phyloP scores from a whole-genome alignment of 306 rosid species.

The Abrus pulchellus region DNA sequence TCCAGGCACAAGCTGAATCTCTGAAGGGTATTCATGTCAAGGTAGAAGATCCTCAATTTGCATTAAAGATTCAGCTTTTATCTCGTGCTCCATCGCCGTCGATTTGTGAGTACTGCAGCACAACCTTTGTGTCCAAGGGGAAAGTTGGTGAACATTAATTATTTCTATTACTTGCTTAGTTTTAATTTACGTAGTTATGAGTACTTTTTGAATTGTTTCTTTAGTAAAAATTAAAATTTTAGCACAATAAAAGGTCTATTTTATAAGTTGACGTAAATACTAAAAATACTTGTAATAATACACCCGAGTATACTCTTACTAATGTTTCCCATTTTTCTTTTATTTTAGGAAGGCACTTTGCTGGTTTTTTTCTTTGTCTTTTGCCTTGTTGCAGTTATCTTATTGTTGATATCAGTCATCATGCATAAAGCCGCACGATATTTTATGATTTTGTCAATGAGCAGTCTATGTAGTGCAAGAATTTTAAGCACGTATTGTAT shows the following conservation, averaged over 20 bases:
- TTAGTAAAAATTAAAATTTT: too few relatives aligned
- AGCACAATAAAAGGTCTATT: too few relatives aligned
- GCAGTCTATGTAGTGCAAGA: too few relatives aligned
- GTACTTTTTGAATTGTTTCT: too few relatives aligned
- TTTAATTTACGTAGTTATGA: background rate
- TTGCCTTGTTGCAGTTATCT: background rate
- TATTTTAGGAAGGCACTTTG: slow-evolving; percentile 40
- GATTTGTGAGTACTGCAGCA: background rate
- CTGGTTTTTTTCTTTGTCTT: slow-evolving; percentile 16
- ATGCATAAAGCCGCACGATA: too few relatives aligned
- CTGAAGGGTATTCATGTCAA: background rate
- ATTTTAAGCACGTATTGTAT: too few relatives aligned
- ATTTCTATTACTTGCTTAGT: background rate
- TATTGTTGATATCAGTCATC: slow-evolving; percentile 8
- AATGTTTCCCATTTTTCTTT: background rate
- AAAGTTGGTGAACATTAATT: slow-evolving; percentile 17
- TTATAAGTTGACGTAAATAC: too few relatives aligned
- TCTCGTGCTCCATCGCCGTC: background rate
- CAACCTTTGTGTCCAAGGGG: slow-evolving; percentile 36
- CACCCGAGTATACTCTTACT: background rate
- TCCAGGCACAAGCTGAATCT: too few relatives aligned
- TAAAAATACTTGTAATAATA: too few relatives aligned
- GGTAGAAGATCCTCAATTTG: slow-evolving; percentile 19
- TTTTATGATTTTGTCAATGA: too few relatives aligned
- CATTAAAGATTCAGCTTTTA: background rate